Percentiles rank a stretch among this genome's conserved stretches.
These are phyloP conservation scores for Backusella tuberculispora DNA, from an alignment of 192 early-diverging fungal species.

Conservation along the genomic window DNA sequence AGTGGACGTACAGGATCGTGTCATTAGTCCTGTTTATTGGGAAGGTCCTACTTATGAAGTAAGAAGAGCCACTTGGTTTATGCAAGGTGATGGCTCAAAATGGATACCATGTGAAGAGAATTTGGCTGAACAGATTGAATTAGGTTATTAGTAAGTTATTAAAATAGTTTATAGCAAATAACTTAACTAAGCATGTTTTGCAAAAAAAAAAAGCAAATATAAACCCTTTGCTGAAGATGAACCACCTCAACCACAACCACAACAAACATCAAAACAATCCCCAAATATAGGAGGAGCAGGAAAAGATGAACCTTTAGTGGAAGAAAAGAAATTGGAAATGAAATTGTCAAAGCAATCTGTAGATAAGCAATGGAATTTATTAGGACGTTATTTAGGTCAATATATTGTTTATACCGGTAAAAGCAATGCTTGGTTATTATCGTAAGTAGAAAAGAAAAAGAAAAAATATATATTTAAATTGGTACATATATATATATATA, in stretches of 20 bases:
- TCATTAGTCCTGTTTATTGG: slow-evolving; percentile 79
- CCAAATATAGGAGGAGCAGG: not conserved
- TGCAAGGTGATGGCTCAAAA: slow-evolving; percentile 60
- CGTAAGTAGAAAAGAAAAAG: slow-evolving; percentile 34
- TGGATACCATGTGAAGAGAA: slow-evolving; percentile 85
- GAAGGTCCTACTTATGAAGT: slow-evolving; percentile 81
- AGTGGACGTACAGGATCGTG: slow-evolving; percentile 70
- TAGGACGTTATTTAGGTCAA: slow-evolving; percentile 79
- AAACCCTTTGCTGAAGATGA: slow-evolving; percentile 34
- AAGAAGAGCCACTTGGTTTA: slow-evolving; percentile 84
- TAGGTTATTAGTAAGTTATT: slow-evolving; percentile 66
- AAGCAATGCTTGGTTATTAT: slow-evolving; percentile 62
- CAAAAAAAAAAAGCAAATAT: slow-evolving; percentile 26
- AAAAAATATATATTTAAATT: too few relatives aligned
- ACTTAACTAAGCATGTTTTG: not conserved
- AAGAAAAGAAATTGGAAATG: slow-evolving; percentile 42
- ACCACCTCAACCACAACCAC: slow-evolving; percentile 3
- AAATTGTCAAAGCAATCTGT: slow-evolving; percentile 33
- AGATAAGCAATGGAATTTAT: slow-evolving; percentile 74
- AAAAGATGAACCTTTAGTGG: slow-evolving; percentile 9
- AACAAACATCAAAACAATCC: not conserved
- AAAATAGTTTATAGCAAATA: not conserved
- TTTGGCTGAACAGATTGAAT: slow-evolving; percentile 77
- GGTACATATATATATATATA: not conserved
- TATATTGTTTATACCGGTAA: slow-evolving; percentile 73